phyloP scores from a whole-genome alignment of 2,329 filamentous ascomycete species.

The Fusarium buxicola region DNA sequence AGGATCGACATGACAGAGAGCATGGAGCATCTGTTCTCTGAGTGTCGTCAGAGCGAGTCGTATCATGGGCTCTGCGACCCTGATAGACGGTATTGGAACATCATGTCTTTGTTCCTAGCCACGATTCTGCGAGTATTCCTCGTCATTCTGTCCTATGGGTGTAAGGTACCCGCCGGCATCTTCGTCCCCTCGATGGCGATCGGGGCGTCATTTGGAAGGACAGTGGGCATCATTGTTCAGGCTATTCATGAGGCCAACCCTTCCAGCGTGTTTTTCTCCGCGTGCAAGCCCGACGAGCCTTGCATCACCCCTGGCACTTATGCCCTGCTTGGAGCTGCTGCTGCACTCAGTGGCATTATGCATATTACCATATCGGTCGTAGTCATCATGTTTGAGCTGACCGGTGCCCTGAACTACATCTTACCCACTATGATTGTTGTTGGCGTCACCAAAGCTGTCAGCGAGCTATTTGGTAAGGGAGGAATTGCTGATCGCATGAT shows the following conservation, averaged over 20 bases:
- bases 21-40: constrained; percentile 97
- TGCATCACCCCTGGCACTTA: constrained; percentile 99
- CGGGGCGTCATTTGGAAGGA: constrained; percentile 91
- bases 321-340: constrained; percentile 91
- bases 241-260: constrained; percentile 88
- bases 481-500: constrained; percentile 99
- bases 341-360: constrained; percentile 96
- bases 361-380: constrained; percentile 97
- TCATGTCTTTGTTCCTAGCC: constrained; percentile 80
- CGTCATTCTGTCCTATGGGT: constrained; percentile 96
- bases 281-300: constrained; percentile 89
- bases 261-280: constrained; percentile 83
- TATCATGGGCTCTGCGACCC: constrained; percentile 90
- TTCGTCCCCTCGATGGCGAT: constrained; percentile 99
- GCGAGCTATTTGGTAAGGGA: constrained; percentile 91
- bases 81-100: constrained; percentile 80
- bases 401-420: constrained; percentile 96
- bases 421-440: constrained; percentile 99
- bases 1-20: constrained; percentile 99
- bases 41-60: constrained; percentile 89
- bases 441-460: constrained; percentile 93
- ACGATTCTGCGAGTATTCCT: constrained; percentile 84
- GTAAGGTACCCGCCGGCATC: constrained; percentile 97
- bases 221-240: constrained; percentile 94
- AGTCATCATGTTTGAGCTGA: constrained; percentile 99